These are phyloP conservation scores for Trypanosoma avium DNA, from an alignment of 208 protist genomes.

Conservation along the genomic window DNA sequence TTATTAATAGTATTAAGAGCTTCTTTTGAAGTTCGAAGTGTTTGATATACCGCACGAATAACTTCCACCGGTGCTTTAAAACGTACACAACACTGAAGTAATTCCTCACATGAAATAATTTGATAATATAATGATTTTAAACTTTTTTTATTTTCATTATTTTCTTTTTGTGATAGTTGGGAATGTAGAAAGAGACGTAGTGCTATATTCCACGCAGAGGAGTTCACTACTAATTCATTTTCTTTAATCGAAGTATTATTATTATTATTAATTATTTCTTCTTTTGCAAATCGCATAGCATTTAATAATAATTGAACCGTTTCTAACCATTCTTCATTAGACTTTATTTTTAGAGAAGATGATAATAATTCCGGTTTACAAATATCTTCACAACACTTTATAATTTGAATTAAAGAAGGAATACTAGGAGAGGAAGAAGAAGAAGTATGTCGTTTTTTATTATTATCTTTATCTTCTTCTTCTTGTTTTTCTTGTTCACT, in stretches of 20 bases:
- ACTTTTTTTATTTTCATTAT: too few relatives aligned
- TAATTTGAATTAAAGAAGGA: conserved; percentile 8
- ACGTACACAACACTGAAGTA: conserved; percentile 21
- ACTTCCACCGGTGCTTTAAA: conserved; percentile 22
- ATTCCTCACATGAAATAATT: conserved; percentile 2
- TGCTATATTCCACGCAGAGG: background rate
- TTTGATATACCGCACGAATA: conserved; percentile 16
- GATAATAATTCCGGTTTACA: conserved; percentile 2
- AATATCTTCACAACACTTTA: conserved; percentile 13
- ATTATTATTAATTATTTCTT: background rate
- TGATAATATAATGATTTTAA: background rate
- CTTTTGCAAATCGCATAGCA: conserved; percentile 8
- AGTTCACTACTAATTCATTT: background rate
- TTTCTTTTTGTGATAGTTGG: background rate
- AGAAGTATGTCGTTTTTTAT: too few relatives aligned
- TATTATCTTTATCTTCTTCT: too few relatives aligned
- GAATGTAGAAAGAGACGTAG: conserved; percentile 18
- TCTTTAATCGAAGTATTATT: background rate
- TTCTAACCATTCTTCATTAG: conserved; percentile 16
- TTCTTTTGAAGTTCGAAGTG: conserved; percentile 12
- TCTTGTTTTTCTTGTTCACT: too few relatives aligned
- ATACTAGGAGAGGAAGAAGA: too few relatives aligned
- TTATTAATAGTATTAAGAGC: background rate
- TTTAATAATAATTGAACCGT: conserved; percentile 10
- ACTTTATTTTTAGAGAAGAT: background rate